Evolutionary conservation across 768 basidiomycete species (phyloP).

Genomic region (Thelephora aurantiotincta): DNA sequence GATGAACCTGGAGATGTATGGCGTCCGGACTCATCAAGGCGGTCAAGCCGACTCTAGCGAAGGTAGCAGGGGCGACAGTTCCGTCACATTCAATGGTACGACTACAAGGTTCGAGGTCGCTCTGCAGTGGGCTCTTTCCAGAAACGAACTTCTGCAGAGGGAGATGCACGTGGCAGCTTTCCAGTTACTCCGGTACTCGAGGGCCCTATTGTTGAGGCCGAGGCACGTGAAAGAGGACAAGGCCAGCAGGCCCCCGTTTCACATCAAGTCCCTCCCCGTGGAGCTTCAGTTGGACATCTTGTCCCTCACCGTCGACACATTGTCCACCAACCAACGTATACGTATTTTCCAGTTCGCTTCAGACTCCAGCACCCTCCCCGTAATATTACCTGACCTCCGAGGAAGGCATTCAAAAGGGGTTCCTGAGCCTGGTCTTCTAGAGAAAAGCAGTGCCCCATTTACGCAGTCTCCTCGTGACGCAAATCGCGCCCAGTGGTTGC

Average conservation of each 20-base stretch:
- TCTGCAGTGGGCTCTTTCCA: slow-evolving; percentile 21
- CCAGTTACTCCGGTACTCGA: slow-evolving; percentile 32
- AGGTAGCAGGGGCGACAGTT: slow-evolving; percentile 12
- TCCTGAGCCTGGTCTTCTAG: slow-evolving; percentile 15
- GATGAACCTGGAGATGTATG: slow-evolving; percentile 32
- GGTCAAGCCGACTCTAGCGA: slow-evolving; percentile 11
- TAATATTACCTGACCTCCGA: slow-evolving; percentile 10
- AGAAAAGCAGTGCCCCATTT: slow-evolving; percentile 13
- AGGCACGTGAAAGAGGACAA: slow-evolving; percentile 6
- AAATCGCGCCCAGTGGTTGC: slow-evolving; percentile 31
- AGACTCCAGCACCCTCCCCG: slow-evolving; percentile 29
- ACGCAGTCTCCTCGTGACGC: slow-evolving; percentile 10
- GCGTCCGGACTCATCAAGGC: slow-evolving; percentile 18
- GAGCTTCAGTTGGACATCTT: slow-evolving; percentile 47
- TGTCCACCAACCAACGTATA: slow-evolving; percentile 40
- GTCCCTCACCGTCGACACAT: slow-evolving; percentile 38
- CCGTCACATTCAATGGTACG: not conserved
- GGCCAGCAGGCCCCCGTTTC: slow-evolving; percentile 11
- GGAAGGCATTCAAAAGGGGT: slow-evolving; percentile 21
- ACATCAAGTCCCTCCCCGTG: slow-evolving; percentile 31
- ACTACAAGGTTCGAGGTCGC: slow-evolving; percentile 14
- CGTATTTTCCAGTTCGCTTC: slow-evolving; percentile 40
- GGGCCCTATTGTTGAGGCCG: slow-evolving; percentile 33
- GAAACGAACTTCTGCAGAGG: slow-evolving; percentile 28
- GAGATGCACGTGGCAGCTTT: slow-evolving; percentile 25